Percentiles rank a stretch among this genome's conserved stretches.
Conservation (phyloP, 108 stramenopile species). For the Halocafeteria seosinensis region DNA sequence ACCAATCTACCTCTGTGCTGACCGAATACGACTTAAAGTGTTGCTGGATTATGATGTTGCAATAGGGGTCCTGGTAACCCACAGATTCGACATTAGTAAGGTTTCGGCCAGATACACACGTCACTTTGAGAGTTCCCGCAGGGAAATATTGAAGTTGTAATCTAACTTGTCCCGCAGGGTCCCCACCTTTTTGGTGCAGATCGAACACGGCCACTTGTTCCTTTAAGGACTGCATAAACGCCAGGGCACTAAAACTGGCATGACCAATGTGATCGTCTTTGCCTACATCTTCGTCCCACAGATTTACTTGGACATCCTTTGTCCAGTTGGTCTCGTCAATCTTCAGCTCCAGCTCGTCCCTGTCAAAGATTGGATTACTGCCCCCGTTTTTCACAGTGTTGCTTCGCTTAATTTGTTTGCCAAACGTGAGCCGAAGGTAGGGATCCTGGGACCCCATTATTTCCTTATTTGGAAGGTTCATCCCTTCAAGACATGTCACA, state of each 20-base stretch:
- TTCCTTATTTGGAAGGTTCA: constrained; percentile 23
- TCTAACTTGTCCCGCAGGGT: constrained; percentile 24
- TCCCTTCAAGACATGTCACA: constrained; percentile 31
- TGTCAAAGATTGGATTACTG: constrained; percentile 26
- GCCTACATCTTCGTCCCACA: constrained; percentile 32
- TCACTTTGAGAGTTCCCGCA: constrained; percentile 33
- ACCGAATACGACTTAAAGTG: constrained; percentile 11
- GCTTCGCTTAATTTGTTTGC: constrained; percentile 20
- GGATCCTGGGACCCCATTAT: constrained; percentile 29
- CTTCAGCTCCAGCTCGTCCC: constrained; percentile 37
- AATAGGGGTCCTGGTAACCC: constrained; percentile 36
- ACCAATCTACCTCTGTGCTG: constrained; percentile 37
- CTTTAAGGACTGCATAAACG: constrained; percentile 22
- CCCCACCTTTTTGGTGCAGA: constrained; percentile 1
- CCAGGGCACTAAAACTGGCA: constrained; percentile 15
- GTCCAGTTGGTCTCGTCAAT: constrained; percentile 32
- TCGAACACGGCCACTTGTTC: constrained; percentile 1
- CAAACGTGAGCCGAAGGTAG: constrained; percentile 29
- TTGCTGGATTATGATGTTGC: constrained; percentile 28
- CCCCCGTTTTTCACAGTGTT: constrained; percentile 30
- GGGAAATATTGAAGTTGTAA: constrained; percentile 34
- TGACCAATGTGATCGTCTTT: constrained; percentile 29
- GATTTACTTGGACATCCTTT: constrained; percentile 12
- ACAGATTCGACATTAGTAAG: constrained; percentile 16
- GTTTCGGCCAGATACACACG: constrained; percentile 21